Evolutionary conservation across 176 grass and related monocot species (phyloP), one percentile per base, ranked within the genome.

Genomic region (Zizania latifolia): DNA sequence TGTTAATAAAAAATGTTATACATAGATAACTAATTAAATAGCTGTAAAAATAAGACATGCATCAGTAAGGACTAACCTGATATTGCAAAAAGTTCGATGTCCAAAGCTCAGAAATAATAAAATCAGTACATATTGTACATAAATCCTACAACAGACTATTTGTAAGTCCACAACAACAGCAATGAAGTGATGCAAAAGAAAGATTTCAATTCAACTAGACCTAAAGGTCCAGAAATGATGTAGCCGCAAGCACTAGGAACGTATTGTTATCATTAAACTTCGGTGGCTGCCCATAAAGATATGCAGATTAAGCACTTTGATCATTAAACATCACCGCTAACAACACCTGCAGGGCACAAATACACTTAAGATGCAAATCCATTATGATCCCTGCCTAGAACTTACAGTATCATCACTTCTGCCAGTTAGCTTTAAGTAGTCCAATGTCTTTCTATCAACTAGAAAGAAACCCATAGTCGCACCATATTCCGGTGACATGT

Each of bases 391-490:
- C 15, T 7, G 8, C 11, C 30, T 57, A 70, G 23, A 65, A 74
- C 83, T 81, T 93, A 94, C 94, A 43, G 88, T 98, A 8, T 98
- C 91, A 79, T 98, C 89, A 65, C 84, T 98, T 91, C 94, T 77
- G 58, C 94, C 94, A 77, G 91, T 98, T 69, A 98, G 72, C 86
- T 88, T 93, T 75, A 98, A 81, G 82, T 98, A 98, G 15, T 98
- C 87, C 68, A 98, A 65, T 48, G 91, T 86, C 72, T 90, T 90
- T 62, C 56, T 78, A 23, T 97, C 94, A 77, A 97, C 94, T 34
- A 90, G 94, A 73, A 97, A 97, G 86, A 97, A 97, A 82, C 94
- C 94, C 94, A 97, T 97, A 74, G 94, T 97, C 69, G 94, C 94
- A 58, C 94, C 94, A 87, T 97, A 97, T 83, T 97, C 94, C 19